Base-by-base conservation (phyloP, 2,329 filamentous ascomycete genomes). In the Malbranchea zuffiana region DNA sequence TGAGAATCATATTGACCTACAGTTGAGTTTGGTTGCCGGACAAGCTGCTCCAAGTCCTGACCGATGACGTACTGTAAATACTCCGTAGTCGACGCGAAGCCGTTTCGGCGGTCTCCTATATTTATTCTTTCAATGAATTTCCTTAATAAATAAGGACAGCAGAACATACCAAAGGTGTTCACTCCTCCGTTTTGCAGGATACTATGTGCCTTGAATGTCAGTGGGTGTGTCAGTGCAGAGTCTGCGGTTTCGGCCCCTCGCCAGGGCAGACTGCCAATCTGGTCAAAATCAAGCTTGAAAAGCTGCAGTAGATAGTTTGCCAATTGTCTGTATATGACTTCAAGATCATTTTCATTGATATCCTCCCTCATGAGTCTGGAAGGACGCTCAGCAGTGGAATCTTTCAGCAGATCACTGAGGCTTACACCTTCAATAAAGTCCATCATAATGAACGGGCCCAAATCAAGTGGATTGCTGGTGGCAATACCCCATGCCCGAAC, bases 311-410 rank as follows among this genome's bases (percentile, higher is more conserved):
- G 12, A 30, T 53, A 51, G 35, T 49, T 51, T 5, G 50, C 50
- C 20, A 53, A 18, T 35, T 53, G 49, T 19, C 44, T 48, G 24
- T 54, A 54, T 28, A 53, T 48, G 40, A 42, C 2, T 35, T 55
- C 47, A 30, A 56, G 39, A 40, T 55, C 42, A 23, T 17, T 17
- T 31, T 52, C 47, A 15, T 38, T 48, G 37, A 56, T 48, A 27
- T 56, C 49, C 33, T 50, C 50, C 26, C 45, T 48, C 19, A 56
- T 70, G 21, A 67, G 63, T 2, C 58, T 61, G 6, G 52, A 48
- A 11, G 56, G 29, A 44, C 68, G 10, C 60, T 69, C 42, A 48
- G 52, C 8, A 53, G 57, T 3, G 56, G 66, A 45, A 32, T 53
- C 47, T 16, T 20, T 35, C 3, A 54, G 43, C 36, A 55, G 26